Base-by-base conservation (phyloP, 1,284 basidiomycete species). In the Puccinia brachypodii region DNA sequence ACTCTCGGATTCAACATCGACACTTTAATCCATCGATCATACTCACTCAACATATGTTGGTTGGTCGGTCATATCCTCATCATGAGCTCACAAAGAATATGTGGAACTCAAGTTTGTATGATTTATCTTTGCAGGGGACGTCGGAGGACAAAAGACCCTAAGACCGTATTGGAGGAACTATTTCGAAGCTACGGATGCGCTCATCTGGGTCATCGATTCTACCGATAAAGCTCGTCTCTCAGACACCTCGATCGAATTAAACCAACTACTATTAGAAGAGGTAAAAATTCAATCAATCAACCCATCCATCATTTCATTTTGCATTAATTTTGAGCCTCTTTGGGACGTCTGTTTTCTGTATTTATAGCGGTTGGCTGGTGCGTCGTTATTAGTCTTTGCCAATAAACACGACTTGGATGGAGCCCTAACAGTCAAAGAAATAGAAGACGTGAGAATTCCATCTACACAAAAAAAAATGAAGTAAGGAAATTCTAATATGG, bases 1-100 rank as follows among this genome's bases (percentile, higher is more conserved):
- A 99, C 97, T 0, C 89, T 99, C 6, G 97, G 97, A 7, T 99
- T 99, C 89, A 97, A 98, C 86, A 99, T 99, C 89, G 96, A 96
- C 88, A 97, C 96, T 1, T 93, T 99, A 84, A 89, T 92, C 33
- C 93, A 97, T 71, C 19, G 50, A 40, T 56, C 78, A 28, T 82
- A 73, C 36, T 58, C 60, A 28, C 77, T 71, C 11, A 75, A 62
- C 22, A 69, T 71, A 6, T 76, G 47, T 69, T 44, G 79, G 82
- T 38, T 82, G 38, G 31, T 97, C 94, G 86, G 96, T 94, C 0
- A 88, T 98, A 72, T 97, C 97, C 86, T n/a, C n/a, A n/a, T n/a
- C n/a, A n/a, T n/a, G n/a, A 93, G 97, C 58, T n/a, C n/a, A n/a
- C n/a, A n/a, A n/a, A n/a, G n/a, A n/a, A n/a, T n/a, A n/a, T n/a